phyloP scores from a whole-genome alignment of 2,329 filamentous ascomycete species.

The Phyllosticta citriasiana region DNA sequence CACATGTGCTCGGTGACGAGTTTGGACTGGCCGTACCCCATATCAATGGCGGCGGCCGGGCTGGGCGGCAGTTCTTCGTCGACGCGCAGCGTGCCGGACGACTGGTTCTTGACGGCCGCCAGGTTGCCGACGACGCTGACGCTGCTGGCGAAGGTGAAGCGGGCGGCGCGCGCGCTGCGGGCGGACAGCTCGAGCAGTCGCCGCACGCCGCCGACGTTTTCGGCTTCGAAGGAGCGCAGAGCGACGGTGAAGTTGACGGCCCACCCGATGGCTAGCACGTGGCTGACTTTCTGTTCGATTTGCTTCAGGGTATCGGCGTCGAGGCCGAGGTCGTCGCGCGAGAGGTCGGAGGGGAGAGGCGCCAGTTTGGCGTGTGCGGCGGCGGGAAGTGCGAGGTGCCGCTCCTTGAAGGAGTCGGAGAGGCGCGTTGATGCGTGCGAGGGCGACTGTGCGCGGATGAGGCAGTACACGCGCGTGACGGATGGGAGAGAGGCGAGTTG shows the following conservation, averaged over 20 bases:
- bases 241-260: slow-evolving; percentile 48
- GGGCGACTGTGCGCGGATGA: slow-evolving; percentile 38
- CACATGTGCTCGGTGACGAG: slow-evolving; percentile 40
- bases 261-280: slow-evolving; percentile 45
- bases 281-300: slow-evolving; percentile 23
- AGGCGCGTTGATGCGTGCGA: slow-evolving; percentile 26
- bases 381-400: slow-evolving; percentile 27
- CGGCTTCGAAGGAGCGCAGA: slow-evolving; percentile 39
- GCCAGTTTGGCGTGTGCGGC: slow-evolving; percentile 21
- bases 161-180: slow-evolving; percentile 24
- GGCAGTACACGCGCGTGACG: slow-evolving; percentile 38
- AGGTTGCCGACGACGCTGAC: slow-evolving; percentile 23
- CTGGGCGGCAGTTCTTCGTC: slow-evolving; percentile 28
- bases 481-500: slow-evolving; percentile 21
- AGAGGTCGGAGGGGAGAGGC: slow-evolving; percentile 32
- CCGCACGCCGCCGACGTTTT: slow-evolving; percentile 34
- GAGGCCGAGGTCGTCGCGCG: slow-evolving; percentile 32
- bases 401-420: slow-evolving; percentile 24
- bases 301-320: slow-evolving; percentile 13
- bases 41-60: slow-evolving; percentile 34
- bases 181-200: slow-evolving; percentile 34
- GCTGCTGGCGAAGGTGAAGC: slow-evolving; percentile 38
- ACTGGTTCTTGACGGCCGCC: neutral
- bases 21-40: slow-evolving; percentile 44
- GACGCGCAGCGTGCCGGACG: slow-evolving; percentile 15